phyloP scores from a whole-genome alignment of 208 protist genomes.

The Crithidia expoeki region DNA sequence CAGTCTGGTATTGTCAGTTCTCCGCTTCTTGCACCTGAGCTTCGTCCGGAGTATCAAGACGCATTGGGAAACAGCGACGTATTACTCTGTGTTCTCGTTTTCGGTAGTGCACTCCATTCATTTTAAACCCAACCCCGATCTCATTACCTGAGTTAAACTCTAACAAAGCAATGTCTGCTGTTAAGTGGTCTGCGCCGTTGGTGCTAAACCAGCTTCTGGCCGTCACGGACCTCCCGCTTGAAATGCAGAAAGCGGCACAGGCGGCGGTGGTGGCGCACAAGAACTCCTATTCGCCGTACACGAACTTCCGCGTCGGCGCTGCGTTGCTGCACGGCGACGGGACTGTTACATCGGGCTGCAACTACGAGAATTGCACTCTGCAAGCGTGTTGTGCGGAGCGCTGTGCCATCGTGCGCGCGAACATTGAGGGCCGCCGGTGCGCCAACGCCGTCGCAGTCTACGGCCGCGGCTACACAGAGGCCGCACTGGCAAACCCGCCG shows the following conservation, averaged over 20 bases:
- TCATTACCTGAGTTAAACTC: too few relatives aligned
- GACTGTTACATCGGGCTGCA: constrained; percentile 73
- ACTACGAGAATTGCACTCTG: constrained; percentile 87
- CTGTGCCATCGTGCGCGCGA: constrained; percentile 83
- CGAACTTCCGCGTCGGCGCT: constrained; percentile 81
- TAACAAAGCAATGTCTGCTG: constrained; percentile 13
- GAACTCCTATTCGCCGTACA: constrained; percentile 77
- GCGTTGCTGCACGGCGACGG: constrained; percentile 72
- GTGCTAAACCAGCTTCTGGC: constrained; percentile 44
- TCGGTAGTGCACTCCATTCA: too few relatives aligned
- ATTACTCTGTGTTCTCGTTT: too few relatives aligned
- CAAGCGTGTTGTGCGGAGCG: constrained; percentile 86
- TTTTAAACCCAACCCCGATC: too few relatives aligned
- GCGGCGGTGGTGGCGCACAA: constrained; percentile 61
- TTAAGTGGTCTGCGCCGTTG: constrained; percentile 30
- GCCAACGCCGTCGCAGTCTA: constrained; percentile 83
- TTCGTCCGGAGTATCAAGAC: too few relatives aligned
- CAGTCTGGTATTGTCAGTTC: too few relatives aligned
- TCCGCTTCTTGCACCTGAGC: too few relatives aligned
- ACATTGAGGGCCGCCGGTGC: constrained; percentile 66
- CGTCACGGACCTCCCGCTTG: constrained; percentile 41
- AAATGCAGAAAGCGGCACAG: constrained; percentile 42
- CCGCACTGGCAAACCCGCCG: constrained; percentile 18
- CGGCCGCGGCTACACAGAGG: constrained; percentile 32
- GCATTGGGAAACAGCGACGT: too few relatives aligned